Conservation (phyloP, 768 basidiomycete species). For the Obba rivulosa region DNA sequence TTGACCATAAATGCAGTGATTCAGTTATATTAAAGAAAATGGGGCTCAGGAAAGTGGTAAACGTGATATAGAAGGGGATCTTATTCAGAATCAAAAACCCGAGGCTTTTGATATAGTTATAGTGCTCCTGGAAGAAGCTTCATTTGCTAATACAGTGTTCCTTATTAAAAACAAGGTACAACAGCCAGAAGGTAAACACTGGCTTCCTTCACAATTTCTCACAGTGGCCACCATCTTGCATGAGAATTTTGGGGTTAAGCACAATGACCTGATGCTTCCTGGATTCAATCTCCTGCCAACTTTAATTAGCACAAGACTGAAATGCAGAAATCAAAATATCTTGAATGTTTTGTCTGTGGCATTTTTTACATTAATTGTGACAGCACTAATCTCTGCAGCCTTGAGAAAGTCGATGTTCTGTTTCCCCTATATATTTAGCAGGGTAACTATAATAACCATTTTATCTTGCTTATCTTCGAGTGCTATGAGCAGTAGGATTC, state of each 20-base stretch:
- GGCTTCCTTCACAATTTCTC: slow-evolving; percentile 17
- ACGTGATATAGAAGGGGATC: not conserved
- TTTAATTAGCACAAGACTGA: not conserved
- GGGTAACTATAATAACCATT: slow-evolving; percentile 25
- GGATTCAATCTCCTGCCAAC: slow-evolving; percentile 20
- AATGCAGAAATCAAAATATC: slow-evolving; percentile 4
- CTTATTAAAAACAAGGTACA: slow-evolving; percentile 33
- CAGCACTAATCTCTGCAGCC: slow-evolving; percentile 12
- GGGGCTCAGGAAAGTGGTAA: slow-evolving; percentile 17
- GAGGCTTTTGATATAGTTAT: slow-evolving; percentile 19
- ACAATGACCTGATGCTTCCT: slow-evolving; percentile 21
- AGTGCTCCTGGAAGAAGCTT: slow-evolving; percentile 33
- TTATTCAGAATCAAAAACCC: slow-evolving; percentile 23
- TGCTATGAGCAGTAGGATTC: slow-evolving; percentile 13
- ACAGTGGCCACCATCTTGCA: slow-evolving; percentile 16
- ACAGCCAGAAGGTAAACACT: slow-evolving; percentile 15
- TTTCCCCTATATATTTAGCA: slow-evolving; percentile 26
- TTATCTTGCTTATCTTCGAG: slow-evolving; percentile 4
- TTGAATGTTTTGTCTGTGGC: slow-evolving; percentile 12
- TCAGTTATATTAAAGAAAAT: slow-evolving; percentile 19
- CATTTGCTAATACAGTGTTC: slow-evolving; percentile 36
- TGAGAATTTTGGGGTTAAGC: slow-evolving; percentile 24
- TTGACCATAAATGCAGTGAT: slow-evolving; percentile 16
- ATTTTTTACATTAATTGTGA: slow-evolving; percentile 10
- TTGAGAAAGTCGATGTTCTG: slow-evolving; percentile 20